Evolutionary conservation across 179 eudicot genomes (phyloP).

Genomic region (Silene vulgaris): DNA sequence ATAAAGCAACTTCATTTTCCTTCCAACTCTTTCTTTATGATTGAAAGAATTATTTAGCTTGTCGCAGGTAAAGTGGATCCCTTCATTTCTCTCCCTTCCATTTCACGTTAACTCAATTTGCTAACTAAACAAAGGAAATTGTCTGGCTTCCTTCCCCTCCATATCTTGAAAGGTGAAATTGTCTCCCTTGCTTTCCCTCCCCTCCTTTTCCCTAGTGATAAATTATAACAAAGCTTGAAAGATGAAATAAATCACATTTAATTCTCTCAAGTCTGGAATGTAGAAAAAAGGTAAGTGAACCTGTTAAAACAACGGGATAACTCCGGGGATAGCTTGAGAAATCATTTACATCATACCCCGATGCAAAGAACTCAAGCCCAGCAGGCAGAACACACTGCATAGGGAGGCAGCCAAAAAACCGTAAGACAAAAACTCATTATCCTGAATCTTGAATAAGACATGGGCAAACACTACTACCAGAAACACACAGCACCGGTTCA

Average conservation of each 20-base stretch:
- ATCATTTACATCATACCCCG: slow-evolving; percentile 24
- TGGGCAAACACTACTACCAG: neutral
- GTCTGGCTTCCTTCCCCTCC: neutral
- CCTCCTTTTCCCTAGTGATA: neutral
- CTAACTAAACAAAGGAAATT: neutral
- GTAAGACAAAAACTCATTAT: neutral
- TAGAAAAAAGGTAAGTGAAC: slow-evolving; percentile 9
- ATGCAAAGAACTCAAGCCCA: slow-evolving; percentile 23
- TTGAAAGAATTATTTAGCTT: neutral
- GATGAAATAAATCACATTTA: neutral
- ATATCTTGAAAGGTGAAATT: neutral
- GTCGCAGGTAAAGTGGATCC: neutral
- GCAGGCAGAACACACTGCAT: slow-evolving; percentile 30
- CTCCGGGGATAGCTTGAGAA: slow-evolving; percentile 25
- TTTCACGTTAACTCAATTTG: neutral
- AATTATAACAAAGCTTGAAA: neutral
- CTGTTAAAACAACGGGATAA: slow-evolving; percentile 29
- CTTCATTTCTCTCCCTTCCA: neutral
- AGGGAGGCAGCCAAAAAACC: neutral
- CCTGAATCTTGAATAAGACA: neutral
- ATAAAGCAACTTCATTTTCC: neutral
- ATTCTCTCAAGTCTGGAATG: neutral
- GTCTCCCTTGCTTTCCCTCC: neutral
- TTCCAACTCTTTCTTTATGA: too few species aligned
- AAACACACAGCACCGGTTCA: neutral